Conservation (phyloP, 2,329 filamentous ascomycete species). For the Claviceps sp. region DNA sequence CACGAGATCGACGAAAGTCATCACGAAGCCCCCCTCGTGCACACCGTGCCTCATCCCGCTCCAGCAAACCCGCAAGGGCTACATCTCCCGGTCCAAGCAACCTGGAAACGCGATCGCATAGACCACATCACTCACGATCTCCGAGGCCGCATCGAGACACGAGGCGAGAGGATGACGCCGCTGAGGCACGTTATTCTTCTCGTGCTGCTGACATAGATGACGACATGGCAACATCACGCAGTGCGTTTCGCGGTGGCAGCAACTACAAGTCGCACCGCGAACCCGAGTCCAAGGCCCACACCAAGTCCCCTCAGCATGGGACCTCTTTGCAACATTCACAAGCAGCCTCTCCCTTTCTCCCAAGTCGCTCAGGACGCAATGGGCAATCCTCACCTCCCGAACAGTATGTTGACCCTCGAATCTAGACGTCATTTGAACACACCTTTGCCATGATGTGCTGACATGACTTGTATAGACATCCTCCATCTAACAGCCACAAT, state of each 20-base stretch:
- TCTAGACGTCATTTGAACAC: background rate
- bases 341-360: slow-evolving; percentile 28
- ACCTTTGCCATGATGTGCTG: slow-evolving; percentile 2
- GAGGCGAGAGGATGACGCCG: slow-evolving; percentile 16
- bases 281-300: slow-evolving; percentile 23
- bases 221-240: slow-evolving; percentile 32
- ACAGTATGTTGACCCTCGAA: slow-evolving; percentile 21
- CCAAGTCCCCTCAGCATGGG: slow-evolving; percentile 29
- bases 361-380: slow-evolving; percentile 26
- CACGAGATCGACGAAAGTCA: slow-evolving; percentile 4
- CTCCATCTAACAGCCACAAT: slow-evolving; percentile 46
- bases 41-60: slow-evolving; percentile 12
- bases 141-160: slow-evolving; percentile 15
- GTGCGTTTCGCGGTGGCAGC: slow-evolving; percentile 29
- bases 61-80: slow-evolving; percentile 9
- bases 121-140: slow-evolving; percentile 13
- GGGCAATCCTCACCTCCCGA: slow-evolving; percentile 24
- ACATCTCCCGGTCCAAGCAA: slow-evolving; percentile 6
- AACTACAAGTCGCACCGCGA: slow-evolving; percentile 23
- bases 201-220: slow-evolving; percentile 38
- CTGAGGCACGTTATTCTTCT: slow-evolving; percentile 25
- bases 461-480: slow-evolving; percentile 25
- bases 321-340: slow-evolving; percentile 33
- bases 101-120: background rate
- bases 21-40: slow-evolving; percentile 6